Evolutionary conservation across 768 basidiomycete species (phyloP).

Genomic region (Rhodotorula taiwanensis): DNA sequence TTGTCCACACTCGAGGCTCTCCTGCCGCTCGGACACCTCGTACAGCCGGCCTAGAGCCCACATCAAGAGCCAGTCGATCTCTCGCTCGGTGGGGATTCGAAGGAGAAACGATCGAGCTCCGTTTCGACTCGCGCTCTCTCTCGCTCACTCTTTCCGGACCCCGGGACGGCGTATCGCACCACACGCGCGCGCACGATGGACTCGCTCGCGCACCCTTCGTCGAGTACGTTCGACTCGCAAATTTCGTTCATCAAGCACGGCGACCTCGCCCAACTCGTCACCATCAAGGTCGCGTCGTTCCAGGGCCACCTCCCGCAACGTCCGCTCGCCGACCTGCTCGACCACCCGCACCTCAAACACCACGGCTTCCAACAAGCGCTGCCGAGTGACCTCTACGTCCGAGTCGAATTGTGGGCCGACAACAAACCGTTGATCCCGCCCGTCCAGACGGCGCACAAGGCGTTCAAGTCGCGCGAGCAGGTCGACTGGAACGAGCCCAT

Average conservation of each 20-base stretch:
- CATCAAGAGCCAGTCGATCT: no score
- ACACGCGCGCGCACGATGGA: no score
- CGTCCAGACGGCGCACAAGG: conserved; percentile 83
- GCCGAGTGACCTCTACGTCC: conserved; percentile 87
- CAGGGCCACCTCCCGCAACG: conserved; percentile 70
- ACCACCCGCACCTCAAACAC: conserved; percentile 72
- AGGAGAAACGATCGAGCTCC: no score
- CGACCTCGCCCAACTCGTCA: conserved; percentile 29
- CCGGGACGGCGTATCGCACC: no score
- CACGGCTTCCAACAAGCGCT: conserved; percentile 70
- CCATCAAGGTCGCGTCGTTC: conserved; percentile 48
- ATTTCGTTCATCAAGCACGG: conserved; percentile 27
- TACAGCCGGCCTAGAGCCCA: no score
- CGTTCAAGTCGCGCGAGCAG: conserved; percentile 69
- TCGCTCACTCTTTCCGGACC: no score
- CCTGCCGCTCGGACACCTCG: no score
- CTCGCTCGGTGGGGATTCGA: no score
- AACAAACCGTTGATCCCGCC: conserved; percentile 89
- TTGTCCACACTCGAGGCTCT: no score
- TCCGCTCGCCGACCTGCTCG: conserved; percentile 70
- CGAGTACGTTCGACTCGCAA: conserved; percentile 9
- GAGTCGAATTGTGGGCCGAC: conserved; percentile 82
- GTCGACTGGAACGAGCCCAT: conserved; percentile 88
- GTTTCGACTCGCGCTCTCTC: no score
- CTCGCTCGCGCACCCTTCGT: conserved; percentile 6